Base-by-base conservation (phyloP, 192 early-diverging fungal genomes). In the Backusella luteola region DNA sequence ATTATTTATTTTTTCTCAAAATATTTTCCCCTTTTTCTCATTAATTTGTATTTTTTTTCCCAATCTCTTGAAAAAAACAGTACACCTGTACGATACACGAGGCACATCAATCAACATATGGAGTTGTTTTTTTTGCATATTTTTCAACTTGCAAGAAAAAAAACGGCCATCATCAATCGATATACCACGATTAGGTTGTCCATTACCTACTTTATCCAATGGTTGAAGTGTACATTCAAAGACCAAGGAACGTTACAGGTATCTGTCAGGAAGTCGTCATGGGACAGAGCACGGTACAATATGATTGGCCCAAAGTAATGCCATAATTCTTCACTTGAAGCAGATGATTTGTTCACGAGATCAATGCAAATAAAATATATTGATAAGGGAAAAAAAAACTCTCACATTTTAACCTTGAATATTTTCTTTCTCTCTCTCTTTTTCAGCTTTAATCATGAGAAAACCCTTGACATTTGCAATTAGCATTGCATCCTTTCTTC, bases 321-420 rank as follows among this genome's bases (percentile, higher is more conserved):
- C 7, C 11, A 29, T 63, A 63, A 63, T 29, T 63, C 56, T 29
- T 29, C 3, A 12, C 21, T 29, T 11, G 9, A 14, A 14, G 56
- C 56, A 59, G 56, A 59, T 59, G 56, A 59, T 59, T 26, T 59
- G 56, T 59, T 59, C 56, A 59, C 56, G 56, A 59, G 56, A 26
- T 59, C 56, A 59, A 59, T 59, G 56, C 56, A 59, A 59, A 59
- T 59, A 59, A 19, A 59, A 59, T 59, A 59, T 3, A 59, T 59
- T 26, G 53, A 56, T 23, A 23, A 56, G 53, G 42, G 15, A 17
- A 17, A 44, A 15, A 44, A 26, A 26, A 4, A 23, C n/a, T 59
- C 53, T 59, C 53, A 59, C 53, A 59, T 59, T 59, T 59, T 49
- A n/a, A 19, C 19, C 19, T 6, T 56, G 26, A 4, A 9, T 56